Base-by-base conservation (phyloP, 768 basidiomycete genomes). In the Strobilomyces confusus region DNA sequence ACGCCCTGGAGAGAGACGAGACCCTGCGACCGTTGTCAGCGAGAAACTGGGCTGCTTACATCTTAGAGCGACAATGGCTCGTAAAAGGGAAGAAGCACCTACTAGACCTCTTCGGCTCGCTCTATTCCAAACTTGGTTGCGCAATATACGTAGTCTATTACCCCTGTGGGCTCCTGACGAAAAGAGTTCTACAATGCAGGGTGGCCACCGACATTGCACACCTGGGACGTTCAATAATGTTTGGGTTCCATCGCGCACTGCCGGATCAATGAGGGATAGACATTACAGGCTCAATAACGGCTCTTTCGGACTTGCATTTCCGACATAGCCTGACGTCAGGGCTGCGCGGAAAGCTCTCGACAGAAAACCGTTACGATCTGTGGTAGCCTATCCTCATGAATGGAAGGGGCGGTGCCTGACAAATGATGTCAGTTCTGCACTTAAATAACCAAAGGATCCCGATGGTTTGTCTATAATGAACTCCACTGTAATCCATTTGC, bases 281-380 rank as follows among this genome's bases (percentile, higher is more conserved):
- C 15, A 17, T 32, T 34, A 19, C 17, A 9, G 19, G 30, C 3
- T 36, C 45, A 32, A 29, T 26, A 34, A 29, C n/a, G 36, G 9
- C 29, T 22, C 17, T 41, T 44, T 43, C 32, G 37, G 48, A 29
- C 49, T 19, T 40, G n/a, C 9, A 26, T 20, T 43, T 42, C 29
- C 19, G 32, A 53, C 47, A 58, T 50, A 20, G 48, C 46, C 48
- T 65, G 65, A 65, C 64, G 64, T 65, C 64, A 67, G 52, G n/a
- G 26, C 59, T 59, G 60, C 56, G 62, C 36, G 37, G 54, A 64
- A 54, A 52, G 54, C 59, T 38, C 55, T 53, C 19, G 47, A 53
- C 51, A 47, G 48, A 58, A 52, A 54, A 58, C 33, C 19, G 36
- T 42, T 37, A 53, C 14, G 46, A 54, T 57, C 44, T 40, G 30